These are phyloP conservation scores for Ettlia oleoabundans DNA, from an alignment of 139 green algal genomes.

Conservation along the genomic window DNA sequence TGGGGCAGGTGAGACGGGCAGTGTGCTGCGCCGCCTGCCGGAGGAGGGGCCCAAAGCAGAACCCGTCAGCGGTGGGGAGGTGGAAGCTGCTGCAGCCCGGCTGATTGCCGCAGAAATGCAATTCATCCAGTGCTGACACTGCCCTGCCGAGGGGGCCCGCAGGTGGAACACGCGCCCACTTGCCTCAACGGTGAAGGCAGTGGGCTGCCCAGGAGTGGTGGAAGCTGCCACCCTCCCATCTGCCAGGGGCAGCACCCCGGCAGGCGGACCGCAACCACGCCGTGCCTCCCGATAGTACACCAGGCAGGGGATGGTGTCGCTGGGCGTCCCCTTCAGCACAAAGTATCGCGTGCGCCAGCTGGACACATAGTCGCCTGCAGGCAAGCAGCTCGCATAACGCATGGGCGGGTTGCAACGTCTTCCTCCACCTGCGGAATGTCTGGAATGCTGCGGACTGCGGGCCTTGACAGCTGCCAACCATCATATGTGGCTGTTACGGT, in stretches of 20 bases:
- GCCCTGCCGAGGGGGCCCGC: not conserved
- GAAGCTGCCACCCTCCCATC: not conserved
- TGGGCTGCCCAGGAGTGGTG: too few species aligned
- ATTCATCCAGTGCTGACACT: constrained; percentile 20
- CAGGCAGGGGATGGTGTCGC: not conserved
- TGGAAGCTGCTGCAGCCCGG: not conserved
- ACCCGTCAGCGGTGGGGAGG: not conserved
- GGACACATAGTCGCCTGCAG: constrained; percentile 14
- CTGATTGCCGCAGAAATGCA: not conserved
- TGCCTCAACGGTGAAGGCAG: not conserved
- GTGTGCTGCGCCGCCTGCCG: not conserved
- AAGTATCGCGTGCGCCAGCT: constrained; percentile 25
- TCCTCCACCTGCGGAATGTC: too few species aligned
- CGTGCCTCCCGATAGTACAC: not conserved
- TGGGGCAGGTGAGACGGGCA: not conserved
- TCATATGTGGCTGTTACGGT: too few species aligned
- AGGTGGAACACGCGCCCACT: not conserved
- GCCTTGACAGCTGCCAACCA: too few species aligned
- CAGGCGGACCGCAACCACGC: constrained; percentile 1
- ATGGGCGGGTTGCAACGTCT: not conserved
- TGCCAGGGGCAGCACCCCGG: not conserved
- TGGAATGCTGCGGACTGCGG: not conserved
- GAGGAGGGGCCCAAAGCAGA: not conserved
- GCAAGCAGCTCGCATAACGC: not conserved
- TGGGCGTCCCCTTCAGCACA: not conserved